phyloP scores from a whole-genome alignment of 202 grass and related monocot species.

The Bolboschoenoplectus hybrid region DNA sequence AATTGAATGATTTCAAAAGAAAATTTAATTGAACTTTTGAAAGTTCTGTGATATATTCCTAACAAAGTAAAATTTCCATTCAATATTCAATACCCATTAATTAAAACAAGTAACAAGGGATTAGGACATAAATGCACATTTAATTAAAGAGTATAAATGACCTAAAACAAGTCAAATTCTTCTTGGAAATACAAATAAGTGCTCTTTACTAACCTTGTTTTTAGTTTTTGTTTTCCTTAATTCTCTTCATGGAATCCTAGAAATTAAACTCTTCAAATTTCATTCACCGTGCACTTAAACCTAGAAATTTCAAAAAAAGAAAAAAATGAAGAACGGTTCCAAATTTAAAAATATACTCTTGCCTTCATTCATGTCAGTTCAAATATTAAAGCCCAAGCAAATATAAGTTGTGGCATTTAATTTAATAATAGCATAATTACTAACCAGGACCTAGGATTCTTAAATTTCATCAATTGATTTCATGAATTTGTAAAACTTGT shows the following conservation, averaged over 20 bases:
- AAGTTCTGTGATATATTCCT: neutral
- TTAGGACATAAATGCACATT: slow-evolving; percentile 18
- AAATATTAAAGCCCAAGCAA: neutral
- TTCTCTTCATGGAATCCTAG: slow-evolving; percentile 37
- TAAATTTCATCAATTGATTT: neutral
- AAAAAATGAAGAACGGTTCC: neutral
- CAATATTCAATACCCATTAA: neutral
- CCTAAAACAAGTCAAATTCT: slow-evolving; percentile 45
- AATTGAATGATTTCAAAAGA: neutral
- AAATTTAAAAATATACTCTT: slow-evolving; percentile 17
- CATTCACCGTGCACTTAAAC: slow-evolving; percentile 23
- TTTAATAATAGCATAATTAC: neutral
- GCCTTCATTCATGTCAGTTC: neutral
- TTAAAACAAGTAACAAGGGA: slow-evolving; percentile 11
- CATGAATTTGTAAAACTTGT: neutral
- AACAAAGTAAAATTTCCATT: neutral
- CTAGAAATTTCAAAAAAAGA: neutral
- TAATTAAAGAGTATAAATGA: slow-evolving; percentile 31
- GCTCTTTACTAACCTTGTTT: slow-evolving; percentile 32
- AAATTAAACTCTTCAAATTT: slow-evolving; percentile 26
- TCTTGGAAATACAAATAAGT: slow-evolving; percentile 33
- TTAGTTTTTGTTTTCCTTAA: slow-evolving; percentile 39
- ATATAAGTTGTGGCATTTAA: neutral
- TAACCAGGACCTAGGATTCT: neutral
- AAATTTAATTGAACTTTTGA: too few species aligned